phyloP scores from a whole-genome alignment of 257 asterid genomes.

The Petunia axillaris region DNA sequence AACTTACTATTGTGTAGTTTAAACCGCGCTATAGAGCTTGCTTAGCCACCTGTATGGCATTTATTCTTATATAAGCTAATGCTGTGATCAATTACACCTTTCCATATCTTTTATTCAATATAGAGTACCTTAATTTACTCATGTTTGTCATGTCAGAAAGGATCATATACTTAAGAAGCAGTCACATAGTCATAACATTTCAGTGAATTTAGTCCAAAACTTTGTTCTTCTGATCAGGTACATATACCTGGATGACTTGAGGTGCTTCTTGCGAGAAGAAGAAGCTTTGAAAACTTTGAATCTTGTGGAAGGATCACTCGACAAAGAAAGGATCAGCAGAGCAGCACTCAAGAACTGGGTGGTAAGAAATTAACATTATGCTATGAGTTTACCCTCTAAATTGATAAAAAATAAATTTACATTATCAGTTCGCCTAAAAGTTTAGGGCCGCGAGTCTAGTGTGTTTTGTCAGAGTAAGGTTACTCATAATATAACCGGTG shows the following conservation, averaged over 20 bases:
- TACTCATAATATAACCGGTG: too few species aligned
- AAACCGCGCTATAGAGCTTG: neutral
- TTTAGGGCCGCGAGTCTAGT: too few species aligned
- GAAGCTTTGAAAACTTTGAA: slow-evolving; percentile 69
- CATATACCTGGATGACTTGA: slow-evolving; percentile 69
- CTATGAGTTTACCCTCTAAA: neutral
- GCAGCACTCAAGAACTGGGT: slow-evolving; percentile 81
- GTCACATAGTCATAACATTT: neutral
- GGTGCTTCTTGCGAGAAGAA: slow-evolving; percentile 80
- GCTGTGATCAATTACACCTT: neutral
- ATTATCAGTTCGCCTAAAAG: neutral
- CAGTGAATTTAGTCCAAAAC: neutral
- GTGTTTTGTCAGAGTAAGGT: too few species aligned
- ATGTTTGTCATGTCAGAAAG: neutral
- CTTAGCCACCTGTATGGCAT: neutral
- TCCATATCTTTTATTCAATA: neutral
- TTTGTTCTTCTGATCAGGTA: slow-evolving; percentile 47
- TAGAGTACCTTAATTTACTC: neutral
- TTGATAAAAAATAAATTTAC: neutral
- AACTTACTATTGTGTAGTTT: neutral
- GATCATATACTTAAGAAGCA: neutral
- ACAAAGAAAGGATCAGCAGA: slow-evolving; percentile 68
- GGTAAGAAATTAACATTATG: slow-evolving; percentile 51
- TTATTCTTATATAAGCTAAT: neutral
- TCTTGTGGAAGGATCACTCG: slow-evolving; percentile 70